phyloP scores from a whole-genome alignment of 2,329 filamentous ascomycete genomes.

The Fusarium pseudonygamai region DNA sequence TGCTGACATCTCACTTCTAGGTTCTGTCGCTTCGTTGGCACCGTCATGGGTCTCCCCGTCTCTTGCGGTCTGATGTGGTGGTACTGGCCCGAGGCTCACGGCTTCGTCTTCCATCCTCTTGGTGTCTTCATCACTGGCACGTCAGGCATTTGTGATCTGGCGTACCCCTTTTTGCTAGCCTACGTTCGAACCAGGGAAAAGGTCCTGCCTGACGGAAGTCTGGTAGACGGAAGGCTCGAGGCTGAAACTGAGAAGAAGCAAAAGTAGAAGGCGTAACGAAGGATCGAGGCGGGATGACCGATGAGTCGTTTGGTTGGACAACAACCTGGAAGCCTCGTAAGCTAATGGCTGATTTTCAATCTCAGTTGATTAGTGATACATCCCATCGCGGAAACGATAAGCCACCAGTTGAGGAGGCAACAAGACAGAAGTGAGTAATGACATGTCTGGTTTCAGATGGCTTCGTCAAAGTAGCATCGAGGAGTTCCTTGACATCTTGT shows the following conservation, averaged over 20 bases:
- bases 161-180: slow-evolving; percentile 56
- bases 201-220: slow-evolving; percentile 50
- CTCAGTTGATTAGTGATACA: neutral
- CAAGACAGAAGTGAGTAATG: slow-evolving; percentile 8
- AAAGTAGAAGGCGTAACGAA: slow-evolving; percentile 9
- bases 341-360: neutral
- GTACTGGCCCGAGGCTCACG: slow-evolving; percentile 61
- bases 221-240: slow-evolving; percentile 39
- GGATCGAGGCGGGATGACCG: neutral
- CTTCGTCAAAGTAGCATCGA: neutral
- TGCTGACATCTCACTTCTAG: slow-evolving; percentile 44
- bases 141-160: slow-evolving; percentile 53
- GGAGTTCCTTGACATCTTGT: neutral
- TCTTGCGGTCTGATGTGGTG: slow-evolving; percentile 56
- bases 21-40: slow-evolving; percentile 55
- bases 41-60: slow-evolving; percentile 53
- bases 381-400: neutral
- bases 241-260: slow-evolving; percentile 32
- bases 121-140: slow-evolving; percentile 54
- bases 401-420: neutral
- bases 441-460: slow-evolving; percentile 1
- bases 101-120: slow-evolving; percentile 56
- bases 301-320: neutral
- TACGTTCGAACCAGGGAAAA: slow-evolving; percentile 52
- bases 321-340: neutral